Base-by-base conservation (phyloP, 768 basidiomycete species). In the Wakefieldia striispora region DNA sequence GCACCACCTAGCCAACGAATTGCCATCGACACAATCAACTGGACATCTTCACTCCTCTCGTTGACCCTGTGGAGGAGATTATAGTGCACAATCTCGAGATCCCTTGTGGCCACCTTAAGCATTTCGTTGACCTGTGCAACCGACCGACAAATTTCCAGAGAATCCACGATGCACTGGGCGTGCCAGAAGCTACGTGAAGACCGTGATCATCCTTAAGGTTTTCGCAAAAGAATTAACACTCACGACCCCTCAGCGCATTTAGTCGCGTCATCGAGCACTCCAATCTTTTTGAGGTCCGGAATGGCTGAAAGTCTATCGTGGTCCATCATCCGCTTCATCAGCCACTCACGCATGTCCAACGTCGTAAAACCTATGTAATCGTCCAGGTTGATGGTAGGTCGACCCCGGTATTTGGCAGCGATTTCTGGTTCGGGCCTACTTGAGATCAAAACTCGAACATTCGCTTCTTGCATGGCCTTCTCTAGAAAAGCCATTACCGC, bases 131-230 rank as follows among this genome's bases (percentile, higher is more conserved):
- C 58, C 35, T 59, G 54, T 10, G 49, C 55, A 26, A 66, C 56
- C 16, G 61, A 64, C 38, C 56, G 61, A 45, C 63, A 65, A 20
- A 51, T 46, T 34, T 55, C 62, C 31, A 65, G 41, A 17, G 63
- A 66, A 48, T 64, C 64, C 12, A 64, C 31, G 12, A 61, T 8
- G 40, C 63, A 64, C 26, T 66, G 63, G n/a, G 61, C 63, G 29
- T 56, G 56, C 61, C 63, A 65, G 26, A 64, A 64, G 20, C 64
- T 64, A 29, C 11, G 40, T 13, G 19, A 16, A 19, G 27, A 10
- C n/a, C 38, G 27, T 54, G 16, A 61, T 20, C 24, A 26, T 34
- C 26, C 6, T 16, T 10, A 20, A 23, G 13, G 9, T 19, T 20
- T 43, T 35, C 8, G 34, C 9, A 31, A 14, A 29, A 7, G 16